phyloP scores from a whole-genome alignment of 2,329 filamentous ascomycete species.

The Bipolaris sorokiniana region DNA sequence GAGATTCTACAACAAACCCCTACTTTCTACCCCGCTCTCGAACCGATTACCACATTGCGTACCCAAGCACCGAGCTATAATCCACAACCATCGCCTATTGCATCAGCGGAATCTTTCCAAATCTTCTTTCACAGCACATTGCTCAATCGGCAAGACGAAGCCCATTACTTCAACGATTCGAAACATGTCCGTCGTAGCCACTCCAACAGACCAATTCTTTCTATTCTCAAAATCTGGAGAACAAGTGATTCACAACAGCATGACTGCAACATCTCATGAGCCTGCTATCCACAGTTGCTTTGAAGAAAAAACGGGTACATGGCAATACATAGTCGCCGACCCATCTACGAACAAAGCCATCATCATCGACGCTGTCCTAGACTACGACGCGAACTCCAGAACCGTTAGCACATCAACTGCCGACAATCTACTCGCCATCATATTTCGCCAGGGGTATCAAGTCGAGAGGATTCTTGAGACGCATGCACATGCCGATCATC shows the following conservation, averaged over 20 bases:
- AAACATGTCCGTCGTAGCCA: not conserved
- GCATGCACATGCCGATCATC: conserved; percentile 66
- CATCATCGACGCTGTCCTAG: conserved; percentile 68
- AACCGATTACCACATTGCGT: not conserved
- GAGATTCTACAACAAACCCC: not conserved
- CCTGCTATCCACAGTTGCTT: conserved; percentile 34
- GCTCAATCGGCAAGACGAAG: not conserved
- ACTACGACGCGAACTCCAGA: conserved; percentile 58
- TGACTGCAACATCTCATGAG: not conserved
- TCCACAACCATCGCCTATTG: not conserved
- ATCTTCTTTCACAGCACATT: too few species aligned
- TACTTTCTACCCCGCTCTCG: not conserved
- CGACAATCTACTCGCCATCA: conserved; percentile 57
- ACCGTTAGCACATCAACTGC: conserved; percentile 60
- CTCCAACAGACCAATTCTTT: not conserved
- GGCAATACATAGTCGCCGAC: conserved; percentile 67
- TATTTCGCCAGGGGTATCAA: conserved; percentile 55
- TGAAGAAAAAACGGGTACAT: conserved; percentile 58
- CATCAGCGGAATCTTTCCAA: not conserved
- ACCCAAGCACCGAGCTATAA: not conserved
- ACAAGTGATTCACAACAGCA: not conserved
- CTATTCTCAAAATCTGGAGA: not conserved
- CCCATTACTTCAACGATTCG: not conserved
- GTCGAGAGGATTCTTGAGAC: conserved; percentile 66
- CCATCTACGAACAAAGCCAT: conserved; percentile 56